phyloP scores from a whole-genome alignment of 2,329 filamentous ascomycete species.

The Botryosphaeria agaves region DNA sequence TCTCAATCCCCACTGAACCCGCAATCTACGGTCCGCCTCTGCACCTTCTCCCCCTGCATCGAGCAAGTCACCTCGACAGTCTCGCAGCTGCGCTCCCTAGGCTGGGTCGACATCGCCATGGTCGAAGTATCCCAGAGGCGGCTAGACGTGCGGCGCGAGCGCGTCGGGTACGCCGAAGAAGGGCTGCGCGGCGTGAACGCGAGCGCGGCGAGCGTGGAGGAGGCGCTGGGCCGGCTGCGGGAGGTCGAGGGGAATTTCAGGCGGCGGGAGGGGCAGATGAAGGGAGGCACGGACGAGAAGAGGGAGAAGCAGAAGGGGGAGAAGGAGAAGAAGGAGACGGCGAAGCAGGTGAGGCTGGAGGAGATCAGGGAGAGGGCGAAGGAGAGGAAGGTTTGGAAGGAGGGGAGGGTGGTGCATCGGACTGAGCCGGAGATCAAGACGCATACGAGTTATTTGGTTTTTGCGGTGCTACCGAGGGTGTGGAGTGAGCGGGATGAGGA shows the following conservation, averaged over 20 bases:
- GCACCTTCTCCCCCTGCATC: constrained; percentile 92
- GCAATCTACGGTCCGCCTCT: constrained; percentile 56
- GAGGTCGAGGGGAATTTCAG: constrained; percentile 55
- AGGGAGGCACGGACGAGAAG: constrained; percentile 7
- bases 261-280: constrained; percentile 17
- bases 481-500: constrained; percentile 76
- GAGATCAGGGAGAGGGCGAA: constrained; percentile 16
- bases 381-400: constrained; percentile 44
- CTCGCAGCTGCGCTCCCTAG: constrained; percentile 57
- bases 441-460: constrained; percentile 93
- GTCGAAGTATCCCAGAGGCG: constrained; percentile 70
- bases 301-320: constrained; percentile 7
- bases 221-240: constrained; percentile 57
- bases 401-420: constrained; percentile 63
- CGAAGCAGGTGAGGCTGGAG: constrained; percentile 11
- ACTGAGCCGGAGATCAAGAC: constrained; percentile 83
- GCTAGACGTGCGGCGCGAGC: constrained; percentile 68
- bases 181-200: constrained; percentile 49
- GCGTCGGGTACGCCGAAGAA: constrained; percentile 55
- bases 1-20: constrained; percentile 56
- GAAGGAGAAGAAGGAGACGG: constrained; percentile 8
- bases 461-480: constrained; percentile 71
- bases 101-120: constrained; percentile 89
- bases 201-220: constrained; percentile 55
- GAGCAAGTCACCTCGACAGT: constrained; percentile 87